Percentiles rank a stretch among this genome's conserved stretches.
phyloP scores from a whole-genome alignment of 441 rosid genomes.

The Francoa sonchifolia region DNA sequence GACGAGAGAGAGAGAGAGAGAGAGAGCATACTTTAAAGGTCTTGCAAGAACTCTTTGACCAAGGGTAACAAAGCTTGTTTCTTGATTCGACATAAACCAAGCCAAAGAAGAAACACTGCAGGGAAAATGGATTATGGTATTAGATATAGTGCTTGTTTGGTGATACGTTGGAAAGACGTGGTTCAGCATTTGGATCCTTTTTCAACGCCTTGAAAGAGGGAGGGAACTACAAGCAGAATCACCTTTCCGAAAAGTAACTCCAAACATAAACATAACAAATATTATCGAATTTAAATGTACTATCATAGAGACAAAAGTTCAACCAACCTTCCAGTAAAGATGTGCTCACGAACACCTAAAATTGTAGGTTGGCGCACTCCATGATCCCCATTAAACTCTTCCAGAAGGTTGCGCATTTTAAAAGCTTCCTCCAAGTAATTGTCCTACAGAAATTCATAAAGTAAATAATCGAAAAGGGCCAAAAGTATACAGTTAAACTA shows the following conservation, averaged over 20 bases:
- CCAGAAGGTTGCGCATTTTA: constrained; percentile 88
- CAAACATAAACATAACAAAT: neutral
- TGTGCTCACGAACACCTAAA: constrained; percentile 91
- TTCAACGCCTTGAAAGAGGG: too few relatives aligned
- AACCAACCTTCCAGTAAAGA: constrained; percentile 81
- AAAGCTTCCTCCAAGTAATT: constrained; percentile 96
- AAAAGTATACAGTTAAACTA: too few relatives aligned
- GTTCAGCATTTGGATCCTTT: too few relatives aligned
- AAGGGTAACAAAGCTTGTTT: constrained; percentile 85
- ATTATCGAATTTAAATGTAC: neutral
- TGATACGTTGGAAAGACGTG: too few relatives aligned
- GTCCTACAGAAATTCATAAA: constrained; percentile 36
- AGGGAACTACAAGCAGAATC: neutral
- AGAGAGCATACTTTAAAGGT: constrained; percentile 60
- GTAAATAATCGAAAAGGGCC: too few relatives aligned
- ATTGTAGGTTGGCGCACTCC: constrained; percentile 87
- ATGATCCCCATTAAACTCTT: constrained; percentile 91
- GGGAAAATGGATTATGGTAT: too few relatives aligned
- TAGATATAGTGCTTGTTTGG: too few relatives aligned
- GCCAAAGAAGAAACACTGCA: constrained; percentile 93
- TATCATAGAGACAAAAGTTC: neutral
- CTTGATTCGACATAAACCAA: constrained; percentile 97
- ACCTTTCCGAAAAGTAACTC: too few relatives aligned
- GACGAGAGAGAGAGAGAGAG: constrained; percentile 7
- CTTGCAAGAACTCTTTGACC: constrained; percentile 96